A percentile compares a stretch with the other conserved stretches of the same genome.
phyloP scores from a whole-genome alignment of 306 rosid genomes.

The Comarum palustre region DNA sequence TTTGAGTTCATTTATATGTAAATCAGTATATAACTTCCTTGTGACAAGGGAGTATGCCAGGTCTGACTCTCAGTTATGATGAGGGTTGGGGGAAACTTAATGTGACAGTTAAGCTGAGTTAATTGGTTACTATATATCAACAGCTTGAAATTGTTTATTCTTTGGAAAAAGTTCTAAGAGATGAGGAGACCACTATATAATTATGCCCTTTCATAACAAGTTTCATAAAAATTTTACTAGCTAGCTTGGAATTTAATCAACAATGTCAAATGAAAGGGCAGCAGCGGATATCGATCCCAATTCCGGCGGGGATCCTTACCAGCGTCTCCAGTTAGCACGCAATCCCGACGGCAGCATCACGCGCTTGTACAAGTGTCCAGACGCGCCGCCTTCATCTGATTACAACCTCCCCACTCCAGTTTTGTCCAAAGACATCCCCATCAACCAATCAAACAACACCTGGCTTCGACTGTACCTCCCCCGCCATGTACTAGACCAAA shows the following conservation, averaged over 20 bases:
- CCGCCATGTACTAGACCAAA: slow-evolving; percentile 19
- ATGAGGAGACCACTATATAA: neutral
- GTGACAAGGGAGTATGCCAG: neutral
- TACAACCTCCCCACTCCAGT: slow-evolving; percentile 23
- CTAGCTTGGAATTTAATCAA: neutral
- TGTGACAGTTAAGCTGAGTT: neutral
- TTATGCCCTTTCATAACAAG: neutral
- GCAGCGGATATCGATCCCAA: neutral
- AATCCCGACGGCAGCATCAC: slow-evolving; percentile 43
- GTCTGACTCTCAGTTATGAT: neutral
- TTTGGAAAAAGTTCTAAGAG: neutral
- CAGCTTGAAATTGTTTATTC: neutral
- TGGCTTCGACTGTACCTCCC: slow-evolving; percentile 40
- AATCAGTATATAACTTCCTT: too few species aligned
- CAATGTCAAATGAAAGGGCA: neutral
- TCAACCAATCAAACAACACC: slow-evolving; percentile 43
- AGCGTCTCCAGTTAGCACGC: slow-evolving; percentile 27
- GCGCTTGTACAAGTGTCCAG: slow-evolving; percentile 27
- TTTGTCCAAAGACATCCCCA: slow-evolving; percentile 40
- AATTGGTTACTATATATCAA: neutral
- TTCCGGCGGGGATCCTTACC: slow-evolving; percentile 34
- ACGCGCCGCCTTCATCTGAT: slow-evolving; percentile 32
- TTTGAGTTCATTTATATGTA: too few species aligned
- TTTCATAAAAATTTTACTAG: neutral
- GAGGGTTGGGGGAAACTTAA: too few species aligned